Conservation (phyloP, 805 yeast species). For the Sugiyamaella valdiviana region DNA sequence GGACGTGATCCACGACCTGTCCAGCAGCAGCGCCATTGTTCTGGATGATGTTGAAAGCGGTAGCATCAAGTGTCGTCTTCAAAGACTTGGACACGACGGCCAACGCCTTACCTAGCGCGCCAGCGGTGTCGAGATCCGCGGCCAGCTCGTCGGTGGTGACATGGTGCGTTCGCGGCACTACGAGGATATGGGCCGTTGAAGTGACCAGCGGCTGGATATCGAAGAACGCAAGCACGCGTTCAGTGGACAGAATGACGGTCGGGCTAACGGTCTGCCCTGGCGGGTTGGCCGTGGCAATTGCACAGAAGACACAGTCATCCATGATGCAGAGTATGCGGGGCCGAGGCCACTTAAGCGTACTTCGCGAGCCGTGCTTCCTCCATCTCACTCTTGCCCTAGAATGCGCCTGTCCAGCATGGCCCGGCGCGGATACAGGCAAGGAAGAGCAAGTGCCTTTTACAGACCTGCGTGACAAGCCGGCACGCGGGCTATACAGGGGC, state of each 20-base stretch:
- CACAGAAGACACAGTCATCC: conserved; percentile 29
- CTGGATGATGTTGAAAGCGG: conserved; percentile 33
- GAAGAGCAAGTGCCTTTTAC: background rate
- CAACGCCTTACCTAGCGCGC: conserved; percentile 26
- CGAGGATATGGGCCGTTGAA: conserved; percentile 31
- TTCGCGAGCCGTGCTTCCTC: background rate
- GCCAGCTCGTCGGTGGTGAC: conserved; percentile 26
- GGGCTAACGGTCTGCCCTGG: conserved; percentile 15
- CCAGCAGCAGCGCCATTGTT: conserved; percentile 83
- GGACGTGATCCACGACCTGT: conserved; percentile 89
- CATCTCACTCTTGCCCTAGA: background rate
- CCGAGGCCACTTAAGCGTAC: background rate
- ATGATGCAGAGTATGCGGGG: too few relatives aligned
- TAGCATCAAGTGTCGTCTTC: conserved; percentile 17
- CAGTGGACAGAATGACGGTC: conserved; percentile 26
- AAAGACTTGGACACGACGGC: conserved; percentile 26
- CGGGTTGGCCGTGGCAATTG: conserved; percentile 22
- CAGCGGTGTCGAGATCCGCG: conserved; percentile 17
- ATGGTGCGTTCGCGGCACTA: conserved; percentile 32
- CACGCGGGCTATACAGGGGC: background rate
- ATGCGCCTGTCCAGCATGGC: background rate
- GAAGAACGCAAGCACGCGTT: conserved; percentile 30
- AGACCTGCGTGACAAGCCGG: background rate
- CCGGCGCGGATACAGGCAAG: background rate
- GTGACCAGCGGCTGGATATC: conserved; percentile 36